A percentile compares a stretch with the other conserved stretches of the same genome.
Conservation (phyloP, 768 basidiomycete species). For the Leccinum olivaceopallidum region DNA sequence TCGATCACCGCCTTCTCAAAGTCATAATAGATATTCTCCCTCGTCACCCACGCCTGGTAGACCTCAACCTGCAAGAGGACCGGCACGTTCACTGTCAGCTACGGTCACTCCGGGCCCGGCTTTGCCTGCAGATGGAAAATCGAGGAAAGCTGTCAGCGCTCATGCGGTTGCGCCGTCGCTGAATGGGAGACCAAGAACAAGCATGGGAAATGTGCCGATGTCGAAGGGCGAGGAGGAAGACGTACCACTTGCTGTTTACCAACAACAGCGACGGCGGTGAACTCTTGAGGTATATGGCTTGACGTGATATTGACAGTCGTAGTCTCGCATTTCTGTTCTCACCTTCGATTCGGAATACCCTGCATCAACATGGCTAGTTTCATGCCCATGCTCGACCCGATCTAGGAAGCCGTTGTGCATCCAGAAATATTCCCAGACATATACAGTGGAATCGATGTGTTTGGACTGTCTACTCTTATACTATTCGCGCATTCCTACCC, state of each 20-base stretch:
- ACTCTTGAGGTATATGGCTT: constrained; percentile 15
- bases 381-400: constrained; percentile 16
- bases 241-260: constrained; percentile 75
- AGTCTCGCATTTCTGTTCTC: background rate
- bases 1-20: constrained; percentile 54
- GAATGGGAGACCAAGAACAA: constrained; percentile 44
- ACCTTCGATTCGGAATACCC: constrained; percentile 9
- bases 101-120: constrained; percentile 47
- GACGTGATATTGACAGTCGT: background rate
- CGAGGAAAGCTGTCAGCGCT: constrained; percentile 67
- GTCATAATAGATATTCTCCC: constrained; percentile 39
- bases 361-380: constrained; percentile 5
- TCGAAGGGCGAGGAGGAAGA: constrained; percentile 68
- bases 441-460: constrained; percentile 18
- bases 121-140: constrained; percentile 46
- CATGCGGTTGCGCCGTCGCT: constrained; percentile 47
- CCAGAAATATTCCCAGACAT: constrained; percentile 26
- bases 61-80: constrained; percentile 36
- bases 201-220: constrained; percentile 34
- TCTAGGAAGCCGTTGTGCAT: constrained; percentile 28
- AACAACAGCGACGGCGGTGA: constrained; percentile 66
- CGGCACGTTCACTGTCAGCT: constrained; percentile 72
- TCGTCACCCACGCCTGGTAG: constrained; percentile 26
- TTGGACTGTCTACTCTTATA: constrained; percentile 26
- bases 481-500: constrained; percentile 24